Base-by-base conservation (phyloP, 768 basidiomycete genomes). In the Dacryopinax primogenitus region DNA sequence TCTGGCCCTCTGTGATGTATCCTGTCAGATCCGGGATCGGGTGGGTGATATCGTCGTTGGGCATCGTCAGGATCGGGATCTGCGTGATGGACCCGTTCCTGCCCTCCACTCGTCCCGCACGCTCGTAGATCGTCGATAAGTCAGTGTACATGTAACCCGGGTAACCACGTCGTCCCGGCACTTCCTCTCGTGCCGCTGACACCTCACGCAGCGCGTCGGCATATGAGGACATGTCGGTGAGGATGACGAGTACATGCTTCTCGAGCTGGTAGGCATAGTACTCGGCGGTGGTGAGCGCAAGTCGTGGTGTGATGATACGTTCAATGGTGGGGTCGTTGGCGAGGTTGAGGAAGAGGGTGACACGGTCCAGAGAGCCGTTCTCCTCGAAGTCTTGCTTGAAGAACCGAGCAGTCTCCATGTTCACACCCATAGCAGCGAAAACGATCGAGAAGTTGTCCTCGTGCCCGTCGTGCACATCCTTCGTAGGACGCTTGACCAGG, bases 401-500 rank as follows among this genome's bases (percentile, higher is more conserved):
- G 82, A 96, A 99, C 63, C 95, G 86, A 61, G 96, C 96, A 4
- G 96, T 98, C 77, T 99, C 96, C 93, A 96, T 96, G 80, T 99
- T 99, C 66, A 95, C 96, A 83, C 96, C 96, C 96, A 99, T 98
- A 39, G 96, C 96, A 65, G 94, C 96, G 74, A 98, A 99, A 61
- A 98, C 96, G 72, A 99, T 94, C 61, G 92, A 95, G 83, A 99
- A 99, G 77, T 99, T 99, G 79, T 99, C 95, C 80, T 96, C 95
- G 77, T 98, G 95, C 65, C 93, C 95, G 73, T 99, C 96, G 72
- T 94, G 94, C 16, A 95, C 93, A 71, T 90, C 92, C 77, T 98
- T 98, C 58, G 90, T 92, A 6, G 96, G 95, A 51, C 93, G 82
- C 78, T 92, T 93, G 72, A 99, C 96, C 66, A 99, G 80, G 68